phyloP scores from a whole-genome alignment of 1,284 basidiomycete genomes.

The Fomitopsis schrenkii region DNA sequence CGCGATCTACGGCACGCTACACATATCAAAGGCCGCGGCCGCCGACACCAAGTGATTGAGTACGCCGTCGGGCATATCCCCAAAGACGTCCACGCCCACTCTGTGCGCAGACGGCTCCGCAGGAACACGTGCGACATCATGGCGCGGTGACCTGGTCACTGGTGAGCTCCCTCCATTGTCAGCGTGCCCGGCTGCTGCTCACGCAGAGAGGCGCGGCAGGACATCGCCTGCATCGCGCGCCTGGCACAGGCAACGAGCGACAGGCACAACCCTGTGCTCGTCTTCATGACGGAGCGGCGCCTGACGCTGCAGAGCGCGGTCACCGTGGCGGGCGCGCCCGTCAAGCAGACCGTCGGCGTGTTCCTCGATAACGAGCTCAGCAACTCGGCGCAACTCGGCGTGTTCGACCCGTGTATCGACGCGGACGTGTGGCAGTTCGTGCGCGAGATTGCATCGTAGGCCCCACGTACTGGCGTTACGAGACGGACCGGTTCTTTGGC shows the following conservation, averaged over 20 bases:
- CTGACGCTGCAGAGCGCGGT: conserved; percentile 46
- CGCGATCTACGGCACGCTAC: too few relatives aligned
- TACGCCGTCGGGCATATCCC: conserved; percentile 44
- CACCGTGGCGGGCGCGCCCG: conserved; percentile 35
- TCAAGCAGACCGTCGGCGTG: conserved; percentile 34
- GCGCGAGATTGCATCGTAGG: conserved; percentile 49
- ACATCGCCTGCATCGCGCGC: conserved; percentile 45
- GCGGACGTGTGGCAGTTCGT: conserved; percentile 37
- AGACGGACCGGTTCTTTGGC: conserved; percentile 54
- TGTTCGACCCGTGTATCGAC: conserved; percentile 12
- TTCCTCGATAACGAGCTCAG: conserved; percentile 33
- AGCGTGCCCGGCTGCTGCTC: not conserved
- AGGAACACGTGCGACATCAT: conserved; percentile 41
- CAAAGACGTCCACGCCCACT: conserved; percentile 25
- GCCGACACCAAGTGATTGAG: conserved; percentile 35
- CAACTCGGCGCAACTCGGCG: not conserved
- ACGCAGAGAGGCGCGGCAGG: conserved; percentile 34
- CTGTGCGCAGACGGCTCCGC: conserved; percentile 31
- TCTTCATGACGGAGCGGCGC: conserved; percentile 36
- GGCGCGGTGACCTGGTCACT: conserved; percentile 32
- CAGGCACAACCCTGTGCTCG: conserved; percentile 39
- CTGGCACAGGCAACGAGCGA: conserved; percentile 31
- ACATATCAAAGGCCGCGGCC: too few relatives aligned
- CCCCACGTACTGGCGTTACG: conserved; percentile 54
- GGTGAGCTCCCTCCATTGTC: conserved; percentile 29